Base-by-base conservation (phyloP, 192 early-diverging fungal species). In the Backusella tarrabulga region DNA sequence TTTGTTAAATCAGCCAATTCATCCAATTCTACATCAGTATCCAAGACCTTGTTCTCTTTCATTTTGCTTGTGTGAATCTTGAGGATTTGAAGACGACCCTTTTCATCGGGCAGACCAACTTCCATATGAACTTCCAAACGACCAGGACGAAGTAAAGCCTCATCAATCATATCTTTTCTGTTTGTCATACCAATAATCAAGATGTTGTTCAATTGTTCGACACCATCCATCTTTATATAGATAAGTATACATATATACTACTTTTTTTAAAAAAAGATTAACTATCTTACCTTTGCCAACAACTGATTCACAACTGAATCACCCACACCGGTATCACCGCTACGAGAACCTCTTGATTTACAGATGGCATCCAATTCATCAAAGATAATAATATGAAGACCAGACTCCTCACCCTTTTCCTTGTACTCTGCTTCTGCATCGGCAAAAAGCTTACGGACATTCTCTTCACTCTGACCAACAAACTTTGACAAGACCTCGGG, bases 291-390 rank as follows among this genome's bases (percentile, higher is more conserved):
- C 87, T 99, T 99, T 56, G 97, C 92, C 71, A 99, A 86, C 75
- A 99, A 86, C 85, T 99, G 98, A 81, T 99, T 99, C 34, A 99
- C 98, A 40, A 99, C 91, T 7, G 96, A 96, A 82, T 99, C 97
- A 15, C 96, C 97, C 2, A 97, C 95, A 67, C 98, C 98, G 0
- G 98, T 98, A 68, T 92, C 91, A 82, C 96, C 96, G 77, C 93
- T 94, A 67, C 90, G 94, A 54, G 92, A 89, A 32, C 98, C 98
- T 83, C 97, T 94, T 80, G 98, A 97, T 81, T 96, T 96, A 87
- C 98, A 99, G 76, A 99, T 98, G 19, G 97, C 97, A 82, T 99
- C 98, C 80, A 99, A 88, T 86, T 99, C 98, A 83, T 99, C 98
- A 83, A 98, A 97, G 72, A 99, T 99, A 77, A 99, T 98, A 79